Evolutionary conservation across 2,329 filamentous ascomycete species (phyloP).

Genomic region (Fusarium denticulatum): DNA sequence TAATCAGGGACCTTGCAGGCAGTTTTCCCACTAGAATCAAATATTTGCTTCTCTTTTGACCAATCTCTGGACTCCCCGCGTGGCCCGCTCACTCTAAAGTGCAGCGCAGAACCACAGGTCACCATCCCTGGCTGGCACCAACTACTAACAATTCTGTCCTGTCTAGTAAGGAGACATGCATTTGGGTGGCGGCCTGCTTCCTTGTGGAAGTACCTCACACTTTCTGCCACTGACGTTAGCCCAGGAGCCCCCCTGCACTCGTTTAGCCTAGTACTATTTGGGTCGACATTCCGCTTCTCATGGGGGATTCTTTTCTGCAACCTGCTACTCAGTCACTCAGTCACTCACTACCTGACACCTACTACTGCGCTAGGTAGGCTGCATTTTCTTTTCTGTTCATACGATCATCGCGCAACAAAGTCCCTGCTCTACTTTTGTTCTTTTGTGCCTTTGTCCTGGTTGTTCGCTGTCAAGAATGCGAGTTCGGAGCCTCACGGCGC

Average conservation of each 20-base stretch:
- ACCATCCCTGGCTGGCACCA: not conserved
- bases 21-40: conserved; percentile 29
- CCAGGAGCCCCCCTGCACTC: not conserved
- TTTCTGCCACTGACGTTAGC: not conserved
- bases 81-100: conserved; percentile 3
- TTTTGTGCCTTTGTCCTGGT: not conserved
- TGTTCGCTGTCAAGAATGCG: conserved; percentile 10
- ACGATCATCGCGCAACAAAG: conserved; percentile 4
- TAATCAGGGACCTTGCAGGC: conserved; percentile 38
- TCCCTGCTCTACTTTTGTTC: not conserved
- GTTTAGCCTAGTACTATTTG: conserved; percentile 20
- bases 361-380: not conserved
- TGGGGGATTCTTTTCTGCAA: conserved; percentile 15
- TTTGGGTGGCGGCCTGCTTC: conserved; percentile 2
- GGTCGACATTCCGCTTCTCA: conserved; percentile 18
- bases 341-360: not conserved
- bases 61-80: conserved; percentile 13
- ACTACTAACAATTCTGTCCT: conserved; percentile 15
- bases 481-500: conserved; percentile 7
- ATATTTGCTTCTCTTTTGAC: not conserved
- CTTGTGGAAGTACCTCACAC: not conserved
- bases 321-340: not conserved
- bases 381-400: conserved; percentile 16
- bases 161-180: conserved; percentile 3
- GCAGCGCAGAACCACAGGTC: not conserved